These are phyloP conservation scores for Candida berthetii DNA, from an alignment of 805 yeast genomes.

Conservation along the genomic window DNA sequence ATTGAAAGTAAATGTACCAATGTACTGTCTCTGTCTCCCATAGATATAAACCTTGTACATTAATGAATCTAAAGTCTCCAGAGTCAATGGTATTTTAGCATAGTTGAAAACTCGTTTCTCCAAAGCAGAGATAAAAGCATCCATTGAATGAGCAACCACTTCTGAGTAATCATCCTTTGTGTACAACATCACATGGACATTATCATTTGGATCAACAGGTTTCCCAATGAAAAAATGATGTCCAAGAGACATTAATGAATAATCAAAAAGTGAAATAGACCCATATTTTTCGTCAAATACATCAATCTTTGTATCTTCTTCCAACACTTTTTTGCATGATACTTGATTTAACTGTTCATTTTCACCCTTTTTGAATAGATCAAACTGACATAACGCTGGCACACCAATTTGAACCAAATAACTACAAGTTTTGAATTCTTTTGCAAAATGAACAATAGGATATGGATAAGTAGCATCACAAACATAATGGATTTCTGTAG, in stretches of 20 bases:
- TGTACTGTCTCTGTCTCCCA: background rate
- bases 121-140: background rate
- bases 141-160: background rate
- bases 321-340: constrained; percentile 1
- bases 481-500: constrained; percentile 13
- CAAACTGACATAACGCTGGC: constrained; percentile 15
- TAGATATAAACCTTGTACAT: background rate
- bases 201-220: background rate
- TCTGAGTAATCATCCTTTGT: background rate
- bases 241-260: background rate
- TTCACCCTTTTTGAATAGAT: constrained; percentile 8
- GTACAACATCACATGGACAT: background rate
- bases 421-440: constrained; percentile 16
- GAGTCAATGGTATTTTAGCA: background rate
- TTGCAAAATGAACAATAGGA: constrained; percentile 5
- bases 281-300: background rate
- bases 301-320: background rate
- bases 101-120: background rate
- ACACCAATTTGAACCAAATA: constrained; percentile 14
- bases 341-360: background rate
- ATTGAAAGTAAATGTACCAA: background rate
- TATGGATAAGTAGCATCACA: constrained; percentile 11
- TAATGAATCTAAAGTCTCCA: background rate
- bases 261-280: background rate
- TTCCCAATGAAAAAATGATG: background rate